phyloP scores from a whole-genome alignment of 2,329 filamentous ascomycete genomes.

The Colletotrichum kahawae region DNA sequence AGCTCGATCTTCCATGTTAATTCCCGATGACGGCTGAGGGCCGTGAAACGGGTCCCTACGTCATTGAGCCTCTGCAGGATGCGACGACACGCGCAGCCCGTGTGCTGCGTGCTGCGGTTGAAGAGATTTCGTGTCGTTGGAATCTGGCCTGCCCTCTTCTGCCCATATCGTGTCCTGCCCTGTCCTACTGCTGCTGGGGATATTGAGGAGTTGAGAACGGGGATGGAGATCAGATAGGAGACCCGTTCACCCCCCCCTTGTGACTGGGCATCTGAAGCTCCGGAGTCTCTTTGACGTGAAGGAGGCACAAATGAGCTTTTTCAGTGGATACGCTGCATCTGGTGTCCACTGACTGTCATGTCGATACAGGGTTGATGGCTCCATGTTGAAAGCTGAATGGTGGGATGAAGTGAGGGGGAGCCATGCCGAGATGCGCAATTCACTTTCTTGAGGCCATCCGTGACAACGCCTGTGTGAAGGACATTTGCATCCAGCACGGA shows the following conservation, averaged over 20 bases:
- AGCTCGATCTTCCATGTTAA: conserved; percentile 18
- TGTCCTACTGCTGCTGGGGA: background rate
- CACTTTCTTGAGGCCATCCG: background rate
- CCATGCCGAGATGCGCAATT: background rate
- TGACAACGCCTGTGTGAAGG: background rate
- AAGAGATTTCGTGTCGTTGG: conserved; percentile 19
- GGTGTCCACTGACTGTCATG: background rate
- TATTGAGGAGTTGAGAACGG: background rate
- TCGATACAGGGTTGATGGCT: background rate
- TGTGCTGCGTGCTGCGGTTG: background rate
- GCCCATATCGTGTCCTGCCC: background rate
- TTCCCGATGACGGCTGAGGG: conserved; percentile 13
- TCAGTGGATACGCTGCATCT: background rate
- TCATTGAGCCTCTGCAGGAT: conserved; percentile 16
- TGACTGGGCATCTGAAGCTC: background rate
- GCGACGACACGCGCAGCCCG: background rate
- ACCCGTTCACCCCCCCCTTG: background rate
- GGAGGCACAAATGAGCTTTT: conserved; percentile 1
- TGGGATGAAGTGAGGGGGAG: background rate
- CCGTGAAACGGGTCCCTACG: conserved; percentile 20
- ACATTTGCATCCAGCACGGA: background rate
- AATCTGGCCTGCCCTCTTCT: background rate
- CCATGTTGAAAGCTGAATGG: background rate
- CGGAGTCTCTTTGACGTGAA: background rate
- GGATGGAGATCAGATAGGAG: background rate